These are phyloP conservation scores for Epichloe gansuensis DNA, from an alignment of 2,329 filamentous ascomycete genomes.

Conservation along the genomic window DNA sequence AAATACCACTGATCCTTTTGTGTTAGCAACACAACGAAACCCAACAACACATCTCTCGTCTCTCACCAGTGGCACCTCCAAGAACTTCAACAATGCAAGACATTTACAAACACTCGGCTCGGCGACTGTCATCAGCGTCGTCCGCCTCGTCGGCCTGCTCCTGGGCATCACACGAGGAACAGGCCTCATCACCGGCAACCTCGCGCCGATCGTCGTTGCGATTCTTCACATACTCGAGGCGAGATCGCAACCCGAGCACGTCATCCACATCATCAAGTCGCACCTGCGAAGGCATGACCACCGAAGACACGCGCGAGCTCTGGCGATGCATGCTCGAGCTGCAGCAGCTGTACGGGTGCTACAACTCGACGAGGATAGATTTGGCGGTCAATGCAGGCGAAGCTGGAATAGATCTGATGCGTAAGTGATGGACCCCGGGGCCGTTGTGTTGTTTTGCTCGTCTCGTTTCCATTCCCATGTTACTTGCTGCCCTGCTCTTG, in stretches of 20 bases:
- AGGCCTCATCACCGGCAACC: constrained; percentile 7
- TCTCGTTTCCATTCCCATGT: neutral
- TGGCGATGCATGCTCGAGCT: constrained; percentile 38
- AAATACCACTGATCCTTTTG: neutral
- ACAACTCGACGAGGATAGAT: constrained; percentile 35
- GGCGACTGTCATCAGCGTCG: constrained; percentile 1
- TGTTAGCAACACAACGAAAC: neutral
- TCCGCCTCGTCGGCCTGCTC: constrained; percentile 3
- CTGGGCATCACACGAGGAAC: neutral
- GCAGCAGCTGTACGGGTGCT: constrained; percentile 34
- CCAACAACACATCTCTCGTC: neutral
- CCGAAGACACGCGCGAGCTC: constrained; percentile 27
- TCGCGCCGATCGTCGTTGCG: constrained; percentile 14
- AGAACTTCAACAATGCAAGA: neutral
- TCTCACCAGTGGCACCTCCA: neutral
- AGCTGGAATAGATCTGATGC: constrained; percentile 27
- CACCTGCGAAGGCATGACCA: constrained; percentile 19
- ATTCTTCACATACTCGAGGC: constrained; percentile 2
- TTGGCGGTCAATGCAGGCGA: constrained; percentile 31
- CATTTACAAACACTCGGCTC: neutral
- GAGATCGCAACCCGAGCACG: constrained; percentile 6
- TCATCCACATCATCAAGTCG: constrained; percentile 14
- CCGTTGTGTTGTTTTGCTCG: neutral
- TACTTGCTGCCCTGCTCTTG: neutral
- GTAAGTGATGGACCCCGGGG: constrained; percentile 20